A percentile compares a stretch with the other conserved stretches of the same genome.
Conservation (phyloP, 2,329 filamentous ascomycete species). For the Trichophyton benhamiae region DNA sequence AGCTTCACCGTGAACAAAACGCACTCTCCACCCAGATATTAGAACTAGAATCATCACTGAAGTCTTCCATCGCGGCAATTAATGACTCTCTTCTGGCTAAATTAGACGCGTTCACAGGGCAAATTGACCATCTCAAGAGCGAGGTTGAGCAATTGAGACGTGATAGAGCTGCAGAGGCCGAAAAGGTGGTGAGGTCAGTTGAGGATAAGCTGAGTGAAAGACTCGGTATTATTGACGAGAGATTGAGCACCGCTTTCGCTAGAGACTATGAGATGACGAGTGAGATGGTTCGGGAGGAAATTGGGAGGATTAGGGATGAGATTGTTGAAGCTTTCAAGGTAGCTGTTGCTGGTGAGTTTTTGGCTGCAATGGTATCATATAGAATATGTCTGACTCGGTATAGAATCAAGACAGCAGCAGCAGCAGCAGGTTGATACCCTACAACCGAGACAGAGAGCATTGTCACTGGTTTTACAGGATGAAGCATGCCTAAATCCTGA, state of each 20-base stretch:
- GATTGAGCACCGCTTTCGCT: not conserved
- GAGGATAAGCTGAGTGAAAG: not conserved
- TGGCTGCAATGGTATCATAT: not conserved
- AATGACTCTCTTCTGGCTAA: not conserved
- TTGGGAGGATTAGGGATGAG: constrained; percentile 1
- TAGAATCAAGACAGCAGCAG: not conserved
- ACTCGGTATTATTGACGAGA: not conserved
- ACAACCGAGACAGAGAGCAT: not conserved
- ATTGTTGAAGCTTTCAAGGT: not conserved
- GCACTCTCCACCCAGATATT: constrained; percentile 21
- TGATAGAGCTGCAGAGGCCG: constrained; percentile 15
- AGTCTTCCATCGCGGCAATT: not conserved
- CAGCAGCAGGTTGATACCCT: not conserved
- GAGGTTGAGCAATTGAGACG: constrained; percentile 1
- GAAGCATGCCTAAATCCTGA: not conserved
- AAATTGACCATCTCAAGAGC: not conserved
- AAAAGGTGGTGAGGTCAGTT: not conserved
- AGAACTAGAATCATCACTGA: constrained; percentile 13
- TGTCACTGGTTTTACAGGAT: not conserved
- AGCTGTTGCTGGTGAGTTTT: not conserved
- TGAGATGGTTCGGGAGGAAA: constrained; percentile 1
- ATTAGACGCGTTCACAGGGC: not conserved
- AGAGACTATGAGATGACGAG: constrained; percentile 1
- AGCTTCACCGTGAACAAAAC: constrained; percentile 28
- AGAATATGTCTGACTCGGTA: not conserved